Base-by-base conservation (phyloP, 805 yeast species). In the Nakazawaea molendinolei region DNA sequence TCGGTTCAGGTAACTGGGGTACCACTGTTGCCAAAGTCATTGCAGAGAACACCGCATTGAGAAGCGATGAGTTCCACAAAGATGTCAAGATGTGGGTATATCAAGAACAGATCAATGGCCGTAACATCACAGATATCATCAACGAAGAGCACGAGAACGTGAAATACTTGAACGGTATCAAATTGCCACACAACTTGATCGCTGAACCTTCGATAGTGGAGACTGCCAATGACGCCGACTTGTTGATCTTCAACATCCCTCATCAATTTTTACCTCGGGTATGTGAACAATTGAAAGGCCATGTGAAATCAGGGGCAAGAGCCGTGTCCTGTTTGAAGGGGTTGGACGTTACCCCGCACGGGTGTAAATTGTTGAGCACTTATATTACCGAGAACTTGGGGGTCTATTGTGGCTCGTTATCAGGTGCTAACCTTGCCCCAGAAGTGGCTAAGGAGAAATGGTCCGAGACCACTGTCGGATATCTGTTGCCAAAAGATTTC, bases 1-100 rank as follows among this genome's bases (percentile, higher is more conserved):
- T 92, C 46, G 98, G 98, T 28, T 87, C 97, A 21, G 98, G 97
- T 56, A 90, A 90, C 64, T 90, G 98, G 86, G 98, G 98, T 46
- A 86, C 96, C 25, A 90, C 97, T 14, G 87, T 92, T 38, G 97
- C 97, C 44, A 90, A 92, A 60, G 86, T 90, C 30, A 79, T 87
- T 19, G 87, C 97, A 25, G 97, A 92, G 61, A 89, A 87, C 59
- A 69, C 89, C 28, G 69, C 69, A 14, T 74, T 74, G 44, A 74
- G 86, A 60, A 79, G 89, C 26, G 69, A 76, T 25, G 63, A 85
- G 51, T 92, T 92, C 60, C 70, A 76, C 41, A 65, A 63, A 43
- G 65, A 73, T 38, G 97, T 92, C 27, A 79, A 81, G 51, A 89
- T 92, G 97, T 92, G 98, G 98, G 98, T 92, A 10, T 86, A 71